Evolutionary conservation across 257 asterid species (phyloP).

Genomic region (Nicotiana tabacum): DNA sequence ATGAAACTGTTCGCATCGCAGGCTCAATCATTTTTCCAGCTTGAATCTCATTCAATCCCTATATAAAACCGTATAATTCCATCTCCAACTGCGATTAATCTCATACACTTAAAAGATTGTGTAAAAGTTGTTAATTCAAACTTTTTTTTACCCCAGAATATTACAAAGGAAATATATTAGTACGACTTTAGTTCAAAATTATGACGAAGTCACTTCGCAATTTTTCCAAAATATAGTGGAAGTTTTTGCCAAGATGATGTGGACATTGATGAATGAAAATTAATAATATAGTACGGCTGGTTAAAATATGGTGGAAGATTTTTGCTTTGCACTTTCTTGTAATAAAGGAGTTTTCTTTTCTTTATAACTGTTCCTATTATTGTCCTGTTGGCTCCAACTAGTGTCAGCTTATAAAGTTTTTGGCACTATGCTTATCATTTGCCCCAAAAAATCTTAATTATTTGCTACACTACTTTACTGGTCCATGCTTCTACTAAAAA

Average conservation of each 20-base stretch:
- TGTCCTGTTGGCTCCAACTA: background rate
- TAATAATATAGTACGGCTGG: too few relatives aligned
- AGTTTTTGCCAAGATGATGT: background rate
- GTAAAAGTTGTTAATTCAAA: background rate
- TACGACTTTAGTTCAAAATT: background rate
- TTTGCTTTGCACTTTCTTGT: background rate
- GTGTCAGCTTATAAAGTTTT: background rate
- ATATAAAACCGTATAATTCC: too few relatives aligned
- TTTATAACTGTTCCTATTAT: background rate
- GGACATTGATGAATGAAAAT: background rate
- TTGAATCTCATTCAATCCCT: too few relatives aligned
- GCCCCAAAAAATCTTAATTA: background rate
- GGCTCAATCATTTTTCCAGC: too few relatives aligned
- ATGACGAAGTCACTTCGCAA: background rate
- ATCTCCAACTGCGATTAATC: too few relatives aligned
- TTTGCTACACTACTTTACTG: background rate
- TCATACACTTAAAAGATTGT: background rate
- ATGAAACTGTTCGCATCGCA: too few relatives aligned
- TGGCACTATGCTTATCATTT: background rate
- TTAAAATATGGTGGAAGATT: background rate
- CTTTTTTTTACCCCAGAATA: background rate
- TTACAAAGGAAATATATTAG: background rate
- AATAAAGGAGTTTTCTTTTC: background rate
- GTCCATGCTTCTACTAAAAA: background rate
- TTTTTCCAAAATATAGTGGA: background rate